A percentile compares a stretch with the other conserved stretches of the same genome.
phyloP scores from a whole-genome alignment of 1,139 yeast genomes.

The Geotrichum reessii region DNA sequence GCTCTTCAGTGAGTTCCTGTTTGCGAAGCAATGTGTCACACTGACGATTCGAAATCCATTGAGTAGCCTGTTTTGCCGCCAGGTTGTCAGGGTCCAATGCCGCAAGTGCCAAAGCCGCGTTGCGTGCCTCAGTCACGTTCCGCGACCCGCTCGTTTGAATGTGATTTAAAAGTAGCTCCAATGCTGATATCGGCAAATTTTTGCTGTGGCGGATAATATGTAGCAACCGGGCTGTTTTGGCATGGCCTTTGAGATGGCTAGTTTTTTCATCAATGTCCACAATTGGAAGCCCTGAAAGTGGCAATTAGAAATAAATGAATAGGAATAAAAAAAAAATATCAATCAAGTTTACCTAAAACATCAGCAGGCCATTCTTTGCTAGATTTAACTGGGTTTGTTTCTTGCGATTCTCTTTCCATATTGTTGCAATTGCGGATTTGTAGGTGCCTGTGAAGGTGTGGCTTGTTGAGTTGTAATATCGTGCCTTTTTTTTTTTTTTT shows the following conservation, averaged over 20 bases:
- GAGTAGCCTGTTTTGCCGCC: neutral
- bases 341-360: neutral
- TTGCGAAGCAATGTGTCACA: neutral
- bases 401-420: neutral
- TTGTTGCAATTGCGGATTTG: neutral
- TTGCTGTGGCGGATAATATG: slow-evolving; percentile 10
- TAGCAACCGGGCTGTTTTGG: slow-evolving; percentile 10
- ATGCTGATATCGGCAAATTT: neutral
- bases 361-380: slow-evolving; percentile 1
- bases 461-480: too few species aligned
- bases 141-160: neutral
- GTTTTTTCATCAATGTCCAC: slow-evolving; percentile 6
- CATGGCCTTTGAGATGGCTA: slow-evolving; percentile 11
- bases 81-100: slow-evolving; percentile 3
- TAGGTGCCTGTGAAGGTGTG: neutral
- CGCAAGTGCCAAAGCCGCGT: neutral
- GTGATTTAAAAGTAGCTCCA: slow-evolving; percentile 1
- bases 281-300: slow-evolving; percentile 9
- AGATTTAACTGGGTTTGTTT: neutral
- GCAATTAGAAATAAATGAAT: neutral
- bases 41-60: neutral
- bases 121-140: neutral
- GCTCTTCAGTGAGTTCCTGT: neutral
- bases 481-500: too few species aligned
- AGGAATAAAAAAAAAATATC: neutral